Conservation (phyloP, 345 rosid species). For the Acer yangbiense region DNA sequence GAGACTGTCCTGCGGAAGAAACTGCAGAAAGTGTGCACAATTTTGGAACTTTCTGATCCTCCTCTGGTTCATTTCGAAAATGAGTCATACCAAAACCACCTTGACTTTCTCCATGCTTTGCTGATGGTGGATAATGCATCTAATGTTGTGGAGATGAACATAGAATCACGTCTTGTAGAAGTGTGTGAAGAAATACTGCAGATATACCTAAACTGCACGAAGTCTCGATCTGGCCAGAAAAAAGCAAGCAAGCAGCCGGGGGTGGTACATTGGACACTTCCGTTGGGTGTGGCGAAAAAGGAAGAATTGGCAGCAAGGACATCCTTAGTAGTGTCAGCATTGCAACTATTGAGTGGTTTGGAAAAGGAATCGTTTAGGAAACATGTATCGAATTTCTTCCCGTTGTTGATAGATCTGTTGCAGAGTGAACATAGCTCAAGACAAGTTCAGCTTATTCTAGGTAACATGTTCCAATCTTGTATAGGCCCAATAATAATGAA, state of each 20-base stretch:
- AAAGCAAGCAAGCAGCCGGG: conserved; percentile 27
- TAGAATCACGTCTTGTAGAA: conserved; percentile 55
- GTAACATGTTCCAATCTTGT: conserved; percentile 72
- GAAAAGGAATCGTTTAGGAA: conserved; percentile 57
- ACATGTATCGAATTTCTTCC: conserved; percentile 56
- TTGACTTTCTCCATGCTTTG: conserved; percentile 62
- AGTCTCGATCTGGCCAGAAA: conserved; percentile 20
- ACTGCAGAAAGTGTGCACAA: conserved; percentile 70
- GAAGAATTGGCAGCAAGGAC: conserved; percentile 86
- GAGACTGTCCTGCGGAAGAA: conserved; percentile 57
- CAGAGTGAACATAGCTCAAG: conserved; percentile 82
- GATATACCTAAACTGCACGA: conserved; percentile 62
- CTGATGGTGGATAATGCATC: conserved; percentile 41
- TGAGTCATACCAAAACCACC: conserved; percentile 72
- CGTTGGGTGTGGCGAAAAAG: conserved; percentile 65
- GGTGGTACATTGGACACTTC: conserved; percentile 62
- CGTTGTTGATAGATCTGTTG: conserved; percentile 77
- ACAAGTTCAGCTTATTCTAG: conserved; percentile 67
- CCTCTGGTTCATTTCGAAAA: conserved; percentile 88
- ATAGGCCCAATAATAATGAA: conserved; percentile 71
- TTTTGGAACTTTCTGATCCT: conserved; percentile 74
- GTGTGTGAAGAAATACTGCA: conserved; percentile 60
- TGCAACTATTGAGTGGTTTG: conserved; percentile 53
- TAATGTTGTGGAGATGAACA: conserved; percentile 48
- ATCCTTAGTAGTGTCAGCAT: conserved; percentile 56